Base-by-base conservation (phyloP, 352 stramenopile genomes). In the Aphanomyces stellatus region DNA sequence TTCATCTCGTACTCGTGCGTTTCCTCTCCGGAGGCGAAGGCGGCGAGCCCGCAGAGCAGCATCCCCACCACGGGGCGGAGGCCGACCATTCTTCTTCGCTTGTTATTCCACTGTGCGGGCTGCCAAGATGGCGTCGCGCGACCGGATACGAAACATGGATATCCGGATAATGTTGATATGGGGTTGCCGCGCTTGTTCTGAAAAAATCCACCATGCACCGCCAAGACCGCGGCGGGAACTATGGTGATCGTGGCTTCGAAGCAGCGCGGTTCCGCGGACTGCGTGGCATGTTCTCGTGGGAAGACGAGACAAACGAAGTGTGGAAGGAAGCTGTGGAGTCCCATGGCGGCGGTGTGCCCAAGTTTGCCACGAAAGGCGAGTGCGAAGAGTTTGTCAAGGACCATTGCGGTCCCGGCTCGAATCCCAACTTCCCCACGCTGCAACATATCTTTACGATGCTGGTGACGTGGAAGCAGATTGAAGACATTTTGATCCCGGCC, bases 371-470 rank as follows among this genome's bases (percentile, higher is more conserved):
- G 66, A 92, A 91, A 71, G 79, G 73, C 43, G 87, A 97, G 69
- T 96, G 86, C 66, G 84, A 95, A 71, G 78, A 82, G 43, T 98
- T 97, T 64, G 91, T 96, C 69, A 72, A 82, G 24, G 75, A 80
- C 62, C 82, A 96, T 74, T 97, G 88, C 76, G 82, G 73, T 75
- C 76, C 79, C 35, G 85, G 86, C 40, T 96, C 87, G 40, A 98
- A 98, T 69, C 91, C 90, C 3, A 85, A 96, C 67, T 94, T 91
- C 74, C 86, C 86, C 24, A 85, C 84, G 66, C 80, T 97, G 66
- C 85, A 95, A 76, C 92, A 98, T 71, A 85, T 96, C 25, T 91
- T 97, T 71, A 96, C 89, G 48, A 96, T 91, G 74, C 77, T 97
- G 34, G 83, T 97, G 22, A 87, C 91, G 72, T 97, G 90, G 90